phyloP scores from a whole-genome alignment of 306 rosid species.

The Cyamopsis tetragonoloba region DNA sequence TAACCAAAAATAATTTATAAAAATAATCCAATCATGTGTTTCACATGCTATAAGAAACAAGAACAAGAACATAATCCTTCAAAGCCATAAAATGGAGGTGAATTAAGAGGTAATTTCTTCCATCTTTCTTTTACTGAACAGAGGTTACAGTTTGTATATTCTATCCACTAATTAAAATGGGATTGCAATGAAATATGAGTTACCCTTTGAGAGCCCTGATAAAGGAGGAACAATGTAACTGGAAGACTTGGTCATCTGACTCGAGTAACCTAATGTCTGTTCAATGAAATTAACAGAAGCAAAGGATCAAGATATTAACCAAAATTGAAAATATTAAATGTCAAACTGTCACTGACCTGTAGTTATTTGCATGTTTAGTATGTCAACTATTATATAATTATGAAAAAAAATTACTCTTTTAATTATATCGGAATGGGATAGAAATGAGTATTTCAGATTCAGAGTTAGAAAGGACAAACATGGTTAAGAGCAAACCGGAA shows the following conservation, averaged over 20 bases:
- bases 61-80: background rate
- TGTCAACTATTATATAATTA: constrained; percentile 4
- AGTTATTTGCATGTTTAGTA: constrained; percentile 21
- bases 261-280: constrained; percentile 62
- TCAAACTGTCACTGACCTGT: background rate
- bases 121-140: constrained; percentile 2
- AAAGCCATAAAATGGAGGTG: constrained; percentile 8
- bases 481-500: background rate
- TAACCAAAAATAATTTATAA: constrained; percentile 11
- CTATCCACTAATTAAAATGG: constrained; percentile 9
- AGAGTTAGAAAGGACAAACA: background rate
- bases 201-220: constrained; percentile 72
- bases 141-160: background rate
- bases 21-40: background rate
- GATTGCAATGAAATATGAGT: constrained; percentile 22
- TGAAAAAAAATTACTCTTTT: background rate
- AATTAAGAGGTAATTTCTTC: background rate
- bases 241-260: constrained; percentile 36
- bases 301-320: constrained; percentile 28
- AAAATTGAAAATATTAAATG: constrained; percentile 22
- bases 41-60: background rate
- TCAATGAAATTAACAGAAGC: constrained; percentile 36
- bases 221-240: constrained; percentile 55
- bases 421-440: background rate
- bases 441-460: background rate